phyloP scores from a whole-genome alignment of 2,329 filamentous ascomycete species.

The Grosmannia huntii region DNA sequence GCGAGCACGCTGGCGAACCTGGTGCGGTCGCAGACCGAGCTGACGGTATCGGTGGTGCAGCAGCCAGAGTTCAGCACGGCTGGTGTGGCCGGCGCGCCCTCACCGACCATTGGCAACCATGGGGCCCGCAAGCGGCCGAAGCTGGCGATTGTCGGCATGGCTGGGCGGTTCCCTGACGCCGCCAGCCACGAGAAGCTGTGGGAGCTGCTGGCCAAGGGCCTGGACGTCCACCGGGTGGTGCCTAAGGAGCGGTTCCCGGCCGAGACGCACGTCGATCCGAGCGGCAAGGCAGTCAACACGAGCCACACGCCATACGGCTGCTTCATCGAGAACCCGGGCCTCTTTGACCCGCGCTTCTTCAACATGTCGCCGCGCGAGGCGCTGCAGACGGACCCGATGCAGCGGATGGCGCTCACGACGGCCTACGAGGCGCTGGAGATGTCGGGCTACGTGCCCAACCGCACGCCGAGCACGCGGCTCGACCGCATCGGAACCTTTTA shows the following conservation, averaged over 20 bases:
- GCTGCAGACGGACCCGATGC: conserved; percentile 67
- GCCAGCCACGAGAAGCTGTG: conserved; percentile 60
- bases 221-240: conserved; percentile 58
- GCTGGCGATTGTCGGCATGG: conserved; percentile 76
- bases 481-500: conserved; percentile 57
- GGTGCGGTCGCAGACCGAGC: conserved; percentile 27
- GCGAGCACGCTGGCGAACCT: conserved; percentile 31
- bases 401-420: conserved; percentile 59
- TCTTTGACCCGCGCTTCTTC: conserved; percentile 72
- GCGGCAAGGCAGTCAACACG: conserved; percentile 62
- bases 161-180: conserved; percentile 63
- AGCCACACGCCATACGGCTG: conserved; percentile 49
- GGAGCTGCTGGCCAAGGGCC: conserved; percentile 61
- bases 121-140: conserved; percentile 43
- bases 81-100: conserved; percentile 9
- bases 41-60: conserved; percentile 28
- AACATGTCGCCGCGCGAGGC: conserved; percentile 47
- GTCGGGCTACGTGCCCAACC: conserved; percentile 61
- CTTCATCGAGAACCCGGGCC: conserved; percentile 58
- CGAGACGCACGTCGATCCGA: conserved; percentile 56
- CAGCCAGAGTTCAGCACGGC: conserved; percentile 21
- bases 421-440: conserved; percentile 73
- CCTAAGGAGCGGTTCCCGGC: conserved; percentile 64
- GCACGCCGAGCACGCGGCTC: conserved; percentile 55
- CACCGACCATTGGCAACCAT: conserved; percentile 31